Evolutionary conservation across 1,284 basidiomycete species (phyloP), one percentile per base, ranked within the genome.

Genomic region (Ustilago crameri): DNA sequence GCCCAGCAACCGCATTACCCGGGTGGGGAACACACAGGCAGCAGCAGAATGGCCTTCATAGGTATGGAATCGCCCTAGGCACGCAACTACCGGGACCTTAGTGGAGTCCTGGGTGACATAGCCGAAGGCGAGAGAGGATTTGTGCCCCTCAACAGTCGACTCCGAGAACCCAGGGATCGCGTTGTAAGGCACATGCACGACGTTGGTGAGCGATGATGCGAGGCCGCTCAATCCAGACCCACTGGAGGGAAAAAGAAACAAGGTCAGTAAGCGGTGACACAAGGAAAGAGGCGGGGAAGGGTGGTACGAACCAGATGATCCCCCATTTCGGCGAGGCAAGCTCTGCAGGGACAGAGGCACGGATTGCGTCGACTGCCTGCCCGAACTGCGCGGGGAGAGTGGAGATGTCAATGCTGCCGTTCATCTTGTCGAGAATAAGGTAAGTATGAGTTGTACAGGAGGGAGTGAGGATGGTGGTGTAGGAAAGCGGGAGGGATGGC

Each of bases 61-160:
- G 4, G 89, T 87, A 82, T 93, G 91, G 73, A 93, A 91, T 75
- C 91, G 86, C 69, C 92, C 91, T 22, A 93, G 88, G 90, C 93
- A 93, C 2, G 89, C 91, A 2, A 93, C 91, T 2, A 91, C 91
- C 0, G 91, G 90, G 0, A 90, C 86, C 22, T 50, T 34, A 3
- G 9, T 14, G 14, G 45, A 22, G 12, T 43, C 40, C 3, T 26
- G 89, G 2, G 43, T 18, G 69, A 93, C 85, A 37, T 89, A 84
- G 4, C 92, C 92, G 84, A 93, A 93, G 0, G 91, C 91, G 18
- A 93, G 86, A 9, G 86, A 84, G 60, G 90, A 91, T 82, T 88
- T 88, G 76, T 93, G 92, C 20, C 92, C 92, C 23, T 84, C 84
- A 10, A 93, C 92, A 89, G 76, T 55, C 12, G 30, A 52, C 45